Percentiles rank a stretch among this genome's conserved stretches.
phyloP scores from a whole-genome alignment of 2,329 filamentous ascomycete genomes.

The Phaeosphaeriaceae sp. region DNA sequence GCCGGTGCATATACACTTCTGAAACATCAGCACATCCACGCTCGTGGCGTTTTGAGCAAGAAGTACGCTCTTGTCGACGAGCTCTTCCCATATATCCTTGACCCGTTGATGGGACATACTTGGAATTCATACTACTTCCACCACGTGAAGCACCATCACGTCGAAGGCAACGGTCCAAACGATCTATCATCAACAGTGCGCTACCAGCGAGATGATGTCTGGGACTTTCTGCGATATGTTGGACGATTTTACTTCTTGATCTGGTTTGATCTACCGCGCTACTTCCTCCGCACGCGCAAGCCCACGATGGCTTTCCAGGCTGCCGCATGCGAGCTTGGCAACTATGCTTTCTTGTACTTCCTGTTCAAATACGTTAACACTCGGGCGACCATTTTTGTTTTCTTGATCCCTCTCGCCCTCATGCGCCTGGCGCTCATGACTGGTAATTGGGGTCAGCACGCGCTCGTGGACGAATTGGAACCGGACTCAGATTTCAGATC shows the following conservation, averaged over 20 bases:
- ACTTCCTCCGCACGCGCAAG: constrained; percentile 73
- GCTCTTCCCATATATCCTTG: constrained; percentile 74
- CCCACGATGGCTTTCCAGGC: constrained; percentile 61
- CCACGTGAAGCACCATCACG: constrained; percentile 85
- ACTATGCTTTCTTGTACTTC: constrained; percentile 55
- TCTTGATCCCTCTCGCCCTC: constrained; percentile 70
- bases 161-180: constrained; percentile 79
- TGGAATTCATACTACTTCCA: constrained; percentile 89
- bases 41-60: constrained; percentile 70
- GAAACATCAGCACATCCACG: constrained; percentile 86
- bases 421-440: constrained; percentile 78
- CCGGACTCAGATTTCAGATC: constrained; percentile 80
- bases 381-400: constrained; percentile 67
- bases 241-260: constrained; percentile 75
- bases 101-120: constrained; percentile 81
- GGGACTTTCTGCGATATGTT: constrained; percentile 74
- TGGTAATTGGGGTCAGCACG: constrained; percentile 86
- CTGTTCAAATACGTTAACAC: constrained; percentile 58
- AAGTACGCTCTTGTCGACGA: constrained; percentile 64
- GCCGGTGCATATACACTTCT: constrained; percentile 79
- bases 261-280: constrained; percentile 77
- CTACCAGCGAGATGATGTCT: constrained; percentile 73
- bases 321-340: constrained; percentile 67
- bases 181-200: constrained; percentile 79
- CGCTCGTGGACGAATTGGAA: constrained; percentile 76